Base-by-base conservation (phyloP, 805 yeast species). In the Yamadazyma philogaea region DNA sequence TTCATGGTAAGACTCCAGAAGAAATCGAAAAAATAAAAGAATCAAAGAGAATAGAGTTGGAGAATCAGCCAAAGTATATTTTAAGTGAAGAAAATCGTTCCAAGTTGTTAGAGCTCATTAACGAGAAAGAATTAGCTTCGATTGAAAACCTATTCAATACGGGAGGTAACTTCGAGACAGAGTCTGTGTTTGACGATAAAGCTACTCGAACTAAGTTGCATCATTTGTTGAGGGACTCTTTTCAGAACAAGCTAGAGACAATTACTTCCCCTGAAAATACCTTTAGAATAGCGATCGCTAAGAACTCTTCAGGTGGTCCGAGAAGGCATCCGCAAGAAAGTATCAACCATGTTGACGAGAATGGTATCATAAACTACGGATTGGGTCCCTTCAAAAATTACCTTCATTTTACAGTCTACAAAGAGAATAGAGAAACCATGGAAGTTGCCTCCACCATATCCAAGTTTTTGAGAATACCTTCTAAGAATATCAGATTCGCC, bases 381-480 rank as follows among this genome's bases (percentile, higher is more conserved):
- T 71, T 85, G 43, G 97, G 96, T 2, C 80, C 83, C 21, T 70
- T 74, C 43, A 81, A 82, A 51, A 75, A 78, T 34, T 87, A 66
- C 61, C 65, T 90, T 34, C 90, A 85, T 55, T 84, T 90, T 56
- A 79, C 85, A 10, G 68, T 93, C 20, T 89, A 87, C 69, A 93
- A 93, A 61, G 97, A 93, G 59, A 93, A 93, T 66, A 86, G 90
- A 59, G 99, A 93, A 53, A 90, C 99, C 1, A 87, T 93, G 96
- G 97, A 93, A 65, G 93, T 87, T 11, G 93, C 93, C 1, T 75
- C 81, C 15, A 64, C 84, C 20, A 66, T 93, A 37, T 70, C 90
- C 37, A 84, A 84, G 57, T 76, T 87, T 47, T 68, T 93, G 49
- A 77, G 88, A 48, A 66, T 85, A 16, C 91, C 90, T n/a, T 70